Evolutionary conservation across 2,329 filamentous ascomycete genomes (phyloP).

Genomic region (Penicillium hordei): DNA sequence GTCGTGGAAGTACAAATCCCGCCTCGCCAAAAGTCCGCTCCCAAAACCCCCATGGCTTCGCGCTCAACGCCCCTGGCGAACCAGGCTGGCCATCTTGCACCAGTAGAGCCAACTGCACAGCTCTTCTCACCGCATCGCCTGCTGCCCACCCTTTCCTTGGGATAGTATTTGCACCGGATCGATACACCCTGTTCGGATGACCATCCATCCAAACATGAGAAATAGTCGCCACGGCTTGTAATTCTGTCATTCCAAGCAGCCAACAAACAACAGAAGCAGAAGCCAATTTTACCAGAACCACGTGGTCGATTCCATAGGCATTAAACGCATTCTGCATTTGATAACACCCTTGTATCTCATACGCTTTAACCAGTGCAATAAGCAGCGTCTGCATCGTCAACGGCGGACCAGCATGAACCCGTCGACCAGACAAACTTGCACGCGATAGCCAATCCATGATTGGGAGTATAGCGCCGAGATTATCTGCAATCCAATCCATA

Average conservation of each 20-base stretch:
- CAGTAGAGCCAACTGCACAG: conserved; percentile 40
- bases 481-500: conserved; percentile 31
- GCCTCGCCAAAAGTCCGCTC: conserved; percentile 21
- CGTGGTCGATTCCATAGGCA: conserved; percentile 43
- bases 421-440: conserved; percentile 1
- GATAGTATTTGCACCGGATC: conserved; percentile 36
- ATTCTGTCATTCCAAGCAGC: conserved; percentile 38
- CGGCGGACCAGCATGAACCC: conserved; percentile 16
- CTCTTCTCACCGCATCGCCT: conserved; percentile 43
- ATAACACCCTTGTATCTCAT: conserved; percentile 46
- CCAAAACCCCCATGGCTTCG: conserved; percentile 40
- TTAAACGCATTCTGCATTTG: conserved; percentile 43
- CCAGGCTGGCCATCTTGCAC: conserved; percentile 31
- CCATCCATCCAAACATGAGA: conserved; percentile 45
- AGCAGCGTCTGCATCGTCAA: conserved; percentile 38
- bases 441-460: conserved; percentile 36
- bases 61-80: conserved; percentile 31
- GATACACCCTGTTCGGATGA: conserved; percentile 37
- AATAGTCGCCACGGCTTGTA: conserved; percentile 37
- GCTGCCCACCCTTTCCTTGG: conserved; percentile 47
- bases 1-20: conserved; percentile 19
- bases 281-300: conserved; percentile 45
- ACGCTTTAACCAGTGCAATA: conserved; percentile 41
- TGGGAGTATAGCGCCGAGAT: conserved; percentile 40
- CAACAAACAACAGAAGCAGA: conserved; percentile 41